Evolutionary conservation across 2,329 filamentous ascomycete genomes (phyloP), one percentile per base, ranked within the genome.

Genomic region (Neophaeococcomyces aloes): DNA sequence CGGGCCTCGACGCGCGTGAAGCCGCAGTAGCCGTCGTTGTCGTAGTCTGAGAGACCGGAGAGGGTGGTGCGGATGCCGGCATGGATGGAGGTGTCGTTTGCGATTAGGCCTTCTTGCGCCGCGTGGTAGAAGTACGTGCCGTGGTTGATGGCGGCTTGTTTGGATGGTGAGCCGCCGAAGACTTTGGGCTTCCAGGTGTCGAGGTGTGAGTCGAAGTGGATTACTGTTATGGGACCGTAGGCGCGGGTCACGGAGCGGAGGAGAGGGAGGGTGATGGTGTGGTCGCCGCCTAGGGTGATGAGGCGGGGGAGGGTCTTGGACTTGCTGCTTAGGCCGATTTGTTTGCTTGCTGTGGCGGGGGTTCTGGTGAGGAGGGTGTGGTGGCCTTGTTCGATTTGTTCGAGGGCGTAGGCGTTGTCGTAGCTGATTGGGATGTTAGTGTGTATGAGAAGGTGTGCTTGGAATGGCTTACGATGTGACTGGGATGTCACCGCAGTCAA

Each of bases 81-180:
- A 60, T 93, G 86, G 63, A 93, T 87, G 65, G 87, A 89, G 53
- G 77, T 82, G 67, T 91, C 83, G 58, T 91, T 93, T 49, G 72
- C 72, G 15, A 93, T 69, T 13, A 91, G 69, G 2, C 86, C 86
- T 60, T 91, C 84, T 64, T 79, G 76, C 1, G 81, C 66, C 0
- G 85, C 86, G 59, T 89, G 83, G 65, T 81, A 91, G 66, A 93
- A 93, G 68, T 91, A 91, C 1, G 85, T 91, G 32, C 86, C 86
- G 65, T 91, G 84, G 65, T 91, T 93, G 66, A 93, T 80, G 51
- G 73, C 73, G 15, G 86, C 85, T 30, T 79, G 76, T 48, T 87
- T 75, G 21, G 77, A 83, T 0, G 86, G 85, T 0, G 83, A 79
- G 23, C 85, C 86, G 42, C 86, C 86, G 55, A 93, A 93, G 19